These are phyloP conservation scores for Candida odintsovae DNA, from an alignment of 805 yeast species.

Conservation along the genomic window DNA sequence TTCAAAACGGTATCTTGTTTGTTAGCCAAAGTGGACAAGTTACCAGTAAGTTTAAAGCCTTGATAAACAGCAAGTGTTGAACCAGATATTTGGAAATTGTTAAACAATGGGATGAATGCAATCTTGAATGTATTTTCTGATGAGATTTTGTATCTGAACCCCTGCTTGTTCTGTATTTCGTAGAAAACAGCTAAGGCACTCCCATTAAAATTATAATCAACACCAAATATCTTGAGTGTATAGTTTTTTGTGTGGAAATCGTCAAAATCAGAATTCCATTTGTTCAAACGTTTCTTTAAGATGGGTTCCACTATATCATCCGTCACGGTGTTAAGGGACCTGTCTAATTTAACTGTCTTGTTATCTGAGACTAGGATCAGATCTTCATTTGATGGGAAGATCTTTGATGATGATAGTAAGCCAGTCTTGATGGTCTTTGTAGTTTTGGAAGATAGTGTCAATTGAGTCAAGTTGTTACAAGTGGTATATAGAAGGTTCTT, in stretches of 20 bases:
- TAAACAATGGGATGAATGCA: conserved; percentile 12
- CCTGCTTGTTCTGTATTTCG: conserved; percentile 14
- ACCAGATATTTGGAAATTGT: not conserved
- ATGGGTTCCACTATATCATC: conserved; percentile 14
- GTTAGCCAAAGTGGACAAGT: not conserved
- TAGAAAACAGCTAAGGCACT: conserved; percentile 16
- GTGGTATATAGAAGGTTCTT: conserved; percentile 6
- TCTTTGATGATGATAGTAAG: conserved; percentile 6
- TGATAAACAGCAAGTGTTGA: conserved; percentile 20
- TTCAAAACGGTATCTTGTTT: not conserved
- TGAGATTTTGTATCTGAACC: conserved; percentile 19
- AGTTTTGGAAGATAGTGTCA: not conserved
- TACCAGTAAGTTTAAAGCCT: conserved; percentile 13
- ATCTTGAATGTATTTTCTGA: conserved; percentile 17
- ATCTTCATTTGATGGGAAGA: conserved; percentile 6
- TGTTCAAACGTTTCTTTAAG: conserved; percentile 8
- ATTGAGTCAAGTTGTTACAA: conserved; percentile 6
- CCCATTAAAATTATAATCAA: conserved; percentile 13
- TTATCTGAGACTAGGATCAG: conserved; percentile 7
- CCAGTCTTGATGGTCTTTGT: conserved; percentile 1
- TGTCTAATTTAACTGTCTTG: conserved; percentile 4
- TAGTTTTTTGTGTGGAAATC: conserved; percentile 19
- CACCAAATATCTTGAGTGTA: conserved; percentile 13
- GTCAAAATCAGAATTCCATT: conserved; percentile 20
- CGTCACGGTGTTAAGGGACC: not conserved